Evolutionary conservation across 225 moss, liverwort and hornwort genomes (phyloP).

Genomic region (Physcomitrellopsis africana): DNA sequence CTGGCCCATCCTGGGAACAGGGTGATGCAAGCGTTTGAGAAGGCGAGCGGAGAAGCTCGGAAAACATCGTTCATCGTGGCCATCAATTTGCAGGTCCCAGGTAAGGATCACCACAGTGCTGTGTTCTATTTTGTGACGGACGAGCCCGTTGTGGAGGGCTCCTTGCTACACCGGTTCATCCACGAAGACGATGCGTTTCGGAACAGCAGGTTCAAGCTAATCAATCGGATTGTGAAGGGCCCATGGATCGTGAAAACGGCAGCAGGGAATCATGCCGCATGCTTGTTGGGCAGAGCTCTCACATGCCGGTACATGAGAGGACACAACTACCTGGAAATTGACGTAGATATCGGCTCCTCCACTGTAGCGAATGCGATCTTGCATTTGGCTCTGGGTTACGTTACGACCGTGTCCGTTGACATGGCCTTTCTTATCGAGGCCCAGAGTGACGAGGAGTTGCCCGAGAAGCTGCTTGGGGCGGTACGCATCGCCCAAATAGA

Average conservation of each 20-base stretch:
- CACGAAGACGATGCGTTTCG: conserved; percentile 85
- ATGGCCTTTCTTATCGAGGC: conserved; percentile 88
- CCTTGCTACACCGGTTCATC: conserved; percentile 74
- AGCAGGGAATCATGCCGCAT: conserved; percentile 79
- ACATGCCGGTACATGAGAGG: conserved; percentile 75
- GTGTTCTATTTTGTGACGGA: conserved; percentile 81
- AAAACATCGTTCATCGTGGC: conserved; percentile 65
- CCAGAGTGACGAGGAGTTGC: conserved; percentile 74
- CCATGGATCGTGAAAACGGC: conserved; percentile 85
- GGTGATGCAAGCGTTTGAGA: conserved; percentile 57
- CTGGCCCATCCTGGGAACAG: conserved; percentile 67
- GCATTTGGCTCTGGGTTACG: conserved; percentile 82
- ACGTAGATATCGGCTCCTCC: conserved; percentile 82
- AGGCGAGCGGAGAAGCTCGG: conserved; percentile 45
- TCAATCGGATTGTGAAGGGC: conserved; percentile 82
- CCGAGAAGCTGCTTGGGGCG: conserved; percentile 76
- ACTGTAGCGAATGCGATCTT: conserved; percentile 80
- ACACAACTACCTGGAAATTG: conserved; percentile 74
- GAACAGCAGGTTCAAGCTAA: conserved; percentile 77
- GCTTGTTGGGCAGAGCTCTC: conserved; percentile 76
- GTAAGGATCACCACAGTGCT: conserved; percentile 80
- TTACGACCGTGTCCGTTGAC: conserved; percentile 80
- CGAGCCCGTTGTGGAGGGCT: conserved; percentile 60
- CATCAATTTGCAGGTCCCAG: conserved; percentile 84
- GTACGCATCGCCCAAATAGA: conserved; percentile 84